Percentiles rank a stretch among this genome's conserved stretches.
Evolutionary conservation across 352 stramenopile species (phyloP).

Genomic region (Phytophthora sp.): DNA sequence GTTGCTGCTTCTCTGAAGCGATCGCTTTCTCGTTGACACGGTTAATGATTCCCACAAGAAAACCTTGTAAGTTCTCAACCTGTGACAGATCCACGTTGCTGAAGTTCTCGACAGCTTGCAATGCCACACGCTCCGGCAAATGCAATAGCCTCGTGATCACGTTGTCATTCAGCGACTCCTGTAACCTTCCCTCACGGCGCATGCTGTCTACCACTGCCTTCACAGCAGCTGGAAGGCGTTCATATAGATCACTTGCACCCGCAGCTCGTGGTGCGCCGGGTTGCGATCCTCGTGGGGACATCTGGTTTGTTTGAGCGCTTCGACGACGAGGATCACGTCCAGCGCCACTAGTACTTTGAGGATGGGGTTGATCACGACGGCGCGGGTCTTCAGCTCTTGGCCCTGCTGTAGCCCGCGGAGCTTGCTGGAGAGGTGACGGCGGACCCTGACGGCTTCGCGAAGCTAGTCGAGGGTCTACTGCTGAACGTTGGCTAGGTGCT

Average conservation of each 20-base stretch:
- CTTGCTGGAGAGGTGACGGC: constrained; percentile 12
- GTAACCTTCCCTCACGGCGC: constrained; percentile 53
- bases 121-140: constrained; percentile 64
- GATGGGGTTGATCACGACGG: constrained; percentile 26
- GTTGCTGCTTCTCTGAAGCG: constrained; percentile 41
- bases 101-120: constrained; percentile 80
- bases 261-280: constrained; percentile 1
- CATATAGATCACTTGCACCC: constrained; percentile 55
- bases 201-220: constrained; percentile 62
- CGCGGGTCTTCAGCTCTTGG: constrained; percentile 39
- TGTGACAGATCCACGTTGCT: constrained; percentile 77
- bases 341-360: constrained; percentile 24
- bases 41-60: constrained; percentile 87
- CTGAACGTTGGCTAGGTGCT: constrained; percentile 8
- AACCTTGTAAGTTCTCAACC: constrained; percentile 79
- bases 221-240: constrained; percentile 55
- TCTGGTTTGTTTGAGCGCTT: constrained; percentile 15
- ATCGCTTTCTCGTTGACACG: constrained; percentile 74
- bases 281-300: constrained; percentile 7
- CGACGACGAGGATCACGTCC: constrained; percentile 49
- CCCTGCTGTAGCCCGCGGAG: neutral
- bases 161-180: constrained; percentile 77
- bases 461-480: constrained; percentile 31
- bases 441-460: constrained; percentile 17
- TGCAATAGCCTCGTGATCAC: constrained; percentile 73